These are phyloP conservation scores for Mucor circinelloides DNA, from an alignment of 371 early-diverging fungal species.

Conservation along the genomic window DNA sequence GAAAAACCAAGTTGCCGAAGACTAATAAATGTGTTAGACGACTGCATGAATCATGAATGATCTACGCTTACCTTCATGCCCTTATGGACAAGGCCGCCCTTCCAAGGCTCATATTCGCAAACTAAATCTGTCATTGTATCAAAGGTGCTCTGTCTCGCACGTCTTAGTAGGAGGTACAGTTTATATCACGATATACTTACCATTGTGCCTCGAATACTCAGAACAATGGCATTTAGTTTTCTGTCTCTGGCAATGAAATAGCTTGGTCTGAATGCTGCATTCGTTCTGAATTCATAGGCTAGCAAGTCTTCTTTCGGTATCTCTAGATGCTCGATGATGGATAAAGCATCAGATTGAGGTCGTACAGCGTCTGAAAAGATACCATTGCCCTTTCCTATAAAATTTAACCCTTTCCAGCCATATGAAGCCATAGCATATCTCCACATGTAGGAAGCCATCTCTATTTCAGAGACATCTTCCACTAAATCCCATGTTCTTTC, in stretches of 20 bases:
- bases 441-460: conserved; percentile 51
- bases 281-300: conserved; percentile 69
- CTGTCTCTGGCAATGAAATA: conserved; percentile 76
- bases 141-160: conserved; percentile 57
- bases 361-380: conserved; percentile 66
- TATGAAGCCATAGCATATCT: conserved; percentile 63
- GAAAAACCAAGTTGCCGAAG: conserved; percentile 77
- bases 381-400: conserved; percentile 73
- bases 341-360: conserved; percentile 65
- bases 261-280: conserved; percentile 73
- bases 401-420: conserved; percentile 80
- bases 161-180: neutral
- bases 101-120: conserved; percentile 84
- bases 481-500: conserved; percentile 36
- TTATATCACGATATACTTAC: conserved; percentile 26
- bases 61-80: conserved; percentile 64
- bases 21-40: conserved; percentile 14
- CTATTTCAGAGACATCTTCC: conserved; percentile 48
- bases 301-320: conserved; percentile 70
- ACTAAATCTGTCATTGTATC: conserved; percentile 84
- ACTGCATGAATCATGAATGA: neutral
- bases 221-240: conserved; percentile 65
- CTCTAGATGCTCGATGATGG: conserved; percentile 67
- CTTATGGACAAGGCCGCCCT: conserved; percentile 79
- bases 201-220: conserved; percentile 82